phyloP scores from a whole-genome alignment of 2,329 filamentous ascomycete genomes.

The Curvularia verruculosa region DNA sequence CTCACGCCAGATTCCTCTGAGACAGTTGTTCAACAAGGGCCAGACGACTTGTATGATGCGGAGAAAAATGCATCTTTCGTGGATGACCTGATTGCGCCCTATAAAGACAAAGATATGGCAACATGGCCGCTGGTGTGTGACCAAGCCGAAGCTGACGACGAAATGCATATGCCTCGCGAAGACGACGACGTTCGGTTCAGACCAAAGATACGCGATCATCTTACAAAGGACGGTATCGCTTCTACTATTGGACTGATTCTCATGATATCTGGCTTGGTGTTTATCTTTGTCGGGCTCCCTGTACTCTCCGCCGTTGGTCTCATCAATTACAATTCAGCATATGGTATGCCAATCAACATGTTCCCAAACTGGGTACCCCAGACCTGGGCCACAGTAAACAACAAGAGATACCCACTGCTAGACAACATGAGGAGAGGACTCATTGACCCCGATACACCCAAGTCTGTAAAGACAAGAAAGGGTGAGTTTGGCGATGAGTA shows the following conservation, averaged over 20 bases:
- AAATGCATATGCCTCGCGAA: conserved; percentile 59
- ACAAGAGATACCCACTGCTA: conserved; percentile 55
- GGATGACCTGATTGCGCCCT: conserved; percentile 56
- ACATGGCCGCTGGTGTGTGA: conserved; percentile 56
- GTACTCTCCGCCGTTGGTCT: conserved; percentile 55
- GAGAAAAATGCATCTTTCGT: conserved; percentile 49
- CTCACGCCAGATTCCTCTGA: conserved; percentile 39
- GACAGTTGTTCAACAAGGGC: conserved; percentile 30
- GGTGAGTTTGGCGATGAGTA: conserved; percentile 55
- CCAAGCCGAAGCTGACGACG: conserved; percentile 60
- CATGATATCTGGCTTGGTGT: conserved; percentile 56
- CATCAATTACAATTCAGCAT: conserved; percentile 48
- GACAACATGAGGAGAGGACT: conserved; percentile 56
- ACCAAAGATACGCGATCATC: conserved; percentile 53
- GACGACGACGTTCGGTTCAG: conserved; percentile 57
- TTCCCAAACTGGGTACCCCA: conserved; percentile 44
- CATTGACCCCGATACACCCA: conserved; percentile 61
- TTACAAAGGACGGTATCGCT: conserved; percentile 51
- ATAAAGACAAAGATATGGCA: conserved; percentile 50
- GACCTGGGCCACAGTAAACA: conserved; percentile 57
- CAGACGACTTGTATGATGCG: conserved; percentile 27
- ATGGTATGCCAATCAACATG: conserved; percentile 50
- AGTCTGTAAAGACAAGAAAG: conserved; percentile 52
- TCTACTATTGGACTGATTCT: conserved; percentile 53
- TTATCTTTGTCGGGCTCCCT: conserved; percentile 59